Evolutionary conservation across 345 rosid species (phyloP), one percentile per base, ranked within the genome.

Genomic region (Gossypium arboreum): DNA sequence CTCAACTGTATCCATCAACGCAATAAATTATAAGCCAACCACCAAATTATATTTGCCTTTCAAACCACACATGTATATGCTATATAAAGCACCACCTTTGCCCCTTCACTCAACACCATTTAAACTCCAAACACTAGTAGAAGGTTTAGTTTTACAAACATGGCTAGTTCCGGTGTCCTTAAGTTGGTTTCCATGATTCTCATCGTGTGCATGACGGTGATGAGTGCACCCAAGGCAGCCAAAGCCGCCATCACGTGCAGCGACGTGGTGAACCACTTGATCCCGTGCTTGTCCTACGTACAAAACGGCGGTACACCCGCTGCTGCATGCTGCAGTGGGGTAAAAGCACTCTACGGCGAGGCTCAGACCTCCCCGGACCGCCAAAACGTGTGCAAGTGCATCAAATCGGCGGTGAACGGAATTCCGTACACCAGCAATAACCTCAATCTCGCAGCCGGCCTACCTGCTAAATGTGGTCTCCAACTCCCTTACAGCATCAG

Each of bases 301-400:
- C 69, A 15, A 39, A 10, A 41, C 3, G 54, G 71, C 2, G 86
- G 87, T 0, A 1, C 72, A 1, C 75, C 70, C 1, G 73, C 83
- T 1, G 24, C 20, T 0, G 18, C 43, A 0, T 84, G 88, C 81
- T 86, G 88, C 80, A 59, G 4, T 8, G 88, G 90, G 3, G 41
- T 84, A 0, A 76, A 17, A 57, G 2, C 51, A 7, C 76, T 86
- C 9, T 55, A 62, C 12, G 12, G 0, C 4, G 76, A 79, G 27
- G 87, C 85, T 57, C 60, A 18, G 56, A 82, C 84, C 79, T 73
- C 83, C n/a, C 17, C 78, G 0, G 89, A 86, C 76, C 84, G 87
- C 43, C 85, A 71, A 52, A 5, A 67, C 3, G 75, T 73, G 11
- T 86, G 89, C 73, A 61, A 2, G 0, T 86, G 87, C 86, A 18